These are phyloP conservation scores for Atalantia buxifolia DNA, from an alignment of 345 rosid species.

Conservation along the genomic window DNA sequence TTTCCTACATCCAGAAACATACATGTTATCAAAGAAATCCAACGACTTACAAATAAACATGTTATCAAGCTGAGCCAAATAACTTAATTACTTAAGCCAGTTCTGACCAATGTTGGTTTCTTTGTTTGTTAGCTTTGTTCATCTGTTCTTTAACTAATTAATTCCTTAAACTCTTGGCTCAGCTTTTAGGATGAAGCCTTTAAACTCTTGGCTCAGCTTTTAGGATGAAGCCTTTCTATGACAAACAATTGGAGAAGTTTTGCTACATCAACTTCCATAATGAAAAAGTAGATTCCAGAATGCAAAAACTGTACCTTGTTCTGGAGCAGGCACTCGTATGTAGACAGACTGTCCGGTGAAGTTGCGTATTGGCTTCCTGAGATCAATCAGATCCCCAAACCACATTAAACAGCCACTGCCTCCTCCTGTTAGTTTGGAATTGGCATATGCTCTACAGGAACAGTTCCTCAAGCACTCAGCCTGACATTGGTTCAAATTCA, in stretches of 20 bases:
- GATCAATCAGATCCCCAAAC: not conserved
- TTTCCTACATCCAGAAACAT: slow-evolving; percentile 1
- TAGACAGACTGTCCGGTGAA: not conserved
- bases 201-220: not conserved
- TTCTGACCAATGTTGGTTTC: not conserved
- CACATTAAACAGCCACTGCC: not conserved
- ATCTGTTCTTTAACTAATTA: no score
- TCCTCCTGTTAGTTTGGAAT: not conserved
- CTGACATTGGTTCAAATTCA: not conserved
- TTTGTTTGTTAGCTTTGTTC: not conserved
- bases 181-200: not conserved
- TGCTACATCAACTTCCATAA: not conserved
- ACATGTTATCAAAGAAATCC: not conserved
- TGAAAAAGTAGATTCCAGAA: no score
- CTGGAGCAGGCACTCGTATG: not conserved
- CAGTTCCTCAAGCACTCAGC: not conserved
- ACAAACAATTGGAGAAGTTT: not conserved
- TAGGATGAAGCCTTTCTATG: not conserved
- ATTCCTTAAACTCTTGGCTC: not conserved
- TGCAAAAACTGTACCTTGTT: not conserved
- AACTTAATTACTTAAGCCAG: not conserved
- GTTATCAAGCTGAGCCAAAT: not conserved
- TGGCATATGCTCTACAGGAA: not conserved
- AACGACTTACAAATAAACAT: not conserved
- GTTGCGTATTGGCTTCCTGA: not conserved